Percentiles rank a stretch among this genome's conserved stretches.
Evolutionary conservation across 768 basidiomycete genomes (phyloP).

Genomic region (Amanita phalloides): DNA sequence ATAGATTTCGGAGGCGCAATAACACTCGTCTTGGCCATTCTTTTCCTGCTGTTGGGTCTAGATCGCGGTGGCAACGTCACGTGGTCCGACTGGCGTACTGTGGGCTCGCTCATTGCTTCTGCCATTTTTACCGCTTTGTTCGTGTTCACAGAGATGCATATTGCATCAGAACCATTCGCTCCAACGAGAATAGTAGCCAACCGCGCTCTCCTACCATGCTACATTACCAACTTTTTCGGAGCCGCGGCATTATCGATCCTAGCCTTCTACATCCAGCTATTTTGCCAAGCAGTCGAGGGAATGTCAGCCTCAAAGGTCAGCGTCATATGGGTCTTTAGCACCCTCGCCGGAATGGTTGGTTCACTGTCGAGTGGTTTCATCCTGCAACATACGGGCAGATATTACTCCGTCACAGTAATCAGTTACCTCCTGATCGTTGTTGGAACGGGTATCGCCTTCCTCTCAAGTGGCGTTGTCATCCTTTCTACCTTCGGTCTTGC

Average conservation of each 20-base stretch:
- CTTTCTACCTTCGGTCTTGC: conserved; percentile 27
- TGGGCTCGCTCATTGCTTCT: conserved; percentile 24
- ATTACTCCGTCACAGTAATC: conserved; percentile 37
- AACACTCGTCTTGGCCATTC: conserved; percentile 42
- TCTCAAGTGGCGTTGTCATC: conserved; percentile 28
- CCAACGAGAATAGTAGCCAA: conserved; percentile 43
- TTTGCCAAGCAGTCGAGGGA: conserved; percentile 45
- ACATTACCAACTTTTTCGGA: conserved; percentile 48
- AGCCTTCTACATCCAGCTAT: conserved; percentile 45
- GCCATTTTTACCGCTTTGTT: conserved; percentile 26
- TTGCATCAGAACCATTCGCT: conserved; percentile 48
- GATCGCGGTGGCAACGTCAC: conserved; percentile 43
- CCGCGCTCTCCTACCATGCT: conserved; percentile 38
- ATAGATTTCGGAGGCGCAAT: conserved; percentile 55
- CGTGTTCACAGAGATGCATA: conserved; percentile 31
- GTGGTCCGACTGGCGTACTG: conserved; percentile 31
- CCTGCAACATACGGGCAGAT: conserved; percentile 51
- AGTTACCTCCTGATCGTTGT: conserved; percentile 26
- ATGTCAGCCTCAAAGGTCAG: conserved; percentile 39
- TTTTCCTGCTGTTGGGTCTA: conserved; percentile 45
- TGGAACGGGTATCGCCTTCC: conserved; percentile 25
- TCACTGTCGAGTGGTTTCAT: conserved; percentile 40
- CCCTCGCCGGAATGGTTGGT: conserved; percentile 34
- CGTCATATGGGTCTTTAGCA: conserved; percentile 36
- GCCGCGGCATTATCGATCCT: conserved; percentile 32